Evolutionary conservation across 306 rosid genomes (phyloP).

Genomic region (Leucaena leucocephala): DNA sequence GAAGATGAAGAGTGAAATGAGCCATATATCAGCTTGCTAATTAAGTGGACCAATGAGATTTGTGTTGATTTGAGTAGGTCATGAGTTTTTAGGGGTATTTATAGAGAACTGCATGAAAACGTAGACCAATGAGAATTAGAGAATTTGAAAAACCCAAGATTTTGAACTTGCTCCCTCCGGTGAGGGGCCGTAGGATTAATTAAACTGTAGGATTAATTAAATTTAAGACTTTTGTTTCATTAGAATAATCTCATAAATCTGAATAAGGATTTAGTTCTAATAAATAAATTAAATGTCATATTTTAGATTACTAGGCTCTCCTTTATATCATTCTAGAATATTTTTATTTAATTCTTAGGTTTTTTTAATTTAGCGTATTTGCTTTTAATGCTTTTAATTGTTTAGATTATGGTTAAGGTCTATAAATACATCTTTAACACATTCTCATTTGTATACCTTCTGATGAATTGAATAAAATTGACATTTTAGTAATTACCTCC

Average conservation of each 20-base stretch:
- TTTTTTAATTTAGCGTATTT: no score
- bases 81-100: conserved; percentile 32
- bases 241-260: not conserved
- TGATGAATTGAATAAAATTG: no score
- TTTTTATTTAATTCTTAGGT: not conserved
- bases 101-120: conserved; percentile 31
- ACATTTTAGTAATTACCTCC: no score
- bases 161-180: no score
- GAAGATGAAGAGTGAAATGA: conserved; percentile 13
- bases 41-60: not conserved
- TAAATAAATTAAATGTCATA: not conserved
- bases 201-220: no score
- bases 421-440: not conserved
- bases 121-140: not conserved
- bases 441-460: no score
- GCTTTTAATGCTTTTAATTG: no score
- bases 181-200: no score
- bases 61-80: not conserved
- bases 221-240: no score
- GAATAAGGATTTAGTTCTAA: not conserved
- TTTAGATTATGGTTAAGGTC: no score
- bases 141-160: conserved; percentile 2
- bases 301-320: not conserved
- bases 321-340: not conserved
- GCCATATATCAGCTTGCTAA: conserved; percentile 34